These are phyloP conservation scores for Filobasidium floriforme DNA, from an alignment of 768 basidiomycete genomes.

Conservation along the genomic window DNA sequence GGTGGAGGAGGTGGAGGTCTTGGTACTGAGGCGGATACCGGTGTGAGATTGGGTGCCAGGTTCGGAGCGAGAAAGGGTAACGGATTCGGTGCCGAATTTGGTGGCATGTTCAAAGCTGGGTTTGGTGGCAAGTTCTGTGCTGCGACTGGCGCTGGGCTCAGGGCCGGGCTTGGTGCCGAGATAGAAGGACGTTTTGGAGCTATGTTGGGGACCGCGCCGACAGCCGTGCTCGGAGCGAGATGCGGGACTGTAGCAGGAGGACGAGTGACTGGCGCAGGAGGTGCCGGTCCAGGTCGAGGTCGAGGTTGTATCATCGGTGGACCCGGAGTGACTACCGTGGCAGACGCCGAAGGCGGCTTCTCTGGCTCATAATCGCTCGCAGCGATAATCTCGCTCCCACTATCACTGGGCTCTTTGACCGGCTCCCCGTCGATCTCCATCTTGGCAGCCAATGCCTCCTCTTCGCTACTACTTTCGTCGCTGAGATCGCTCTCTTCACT, in stretches of 20 bases:
- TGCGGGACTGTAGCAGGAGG: no score
- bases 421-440: slow-evolving; percentile 6
- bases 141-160: no score
- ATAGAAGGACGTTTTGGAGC: no score
- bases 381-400: slow-evolving; percentile 5
- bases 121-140: no score
- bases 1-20: neutral
- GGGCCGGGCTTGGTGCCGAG: no score
- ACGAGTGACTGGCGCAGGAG: neutral
- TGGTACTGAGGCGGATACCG: neutral
- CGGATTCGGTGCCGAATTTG: no score
- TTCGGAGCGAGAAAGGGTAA: no score
- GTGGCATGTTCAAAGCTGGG: no score
- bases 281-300: neutral
- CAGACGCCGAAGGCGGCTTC: neutral
- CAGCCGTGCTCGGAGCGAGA: no score
- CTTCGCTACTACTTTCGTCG: slow-evolving; percentile 19
- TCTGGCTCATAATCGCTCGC: slow-evolving; percentile 3
- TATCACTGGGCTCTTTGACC: neutral
- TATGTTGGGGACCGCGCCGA: no score
- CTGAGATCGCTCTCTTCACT: slow-evolving; percentile 18
- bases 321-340: neutral
- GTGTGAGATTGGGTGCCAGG: no score
- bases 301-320: neutral
- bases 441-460: slow-evolving; percentile 16